Evolutionary conservation across 1,284 basidiomycete genomes (phyloP), one percentile per base, ranked within the genome.

Genomic region (Cryptococcus jaspeensis): DNA sequence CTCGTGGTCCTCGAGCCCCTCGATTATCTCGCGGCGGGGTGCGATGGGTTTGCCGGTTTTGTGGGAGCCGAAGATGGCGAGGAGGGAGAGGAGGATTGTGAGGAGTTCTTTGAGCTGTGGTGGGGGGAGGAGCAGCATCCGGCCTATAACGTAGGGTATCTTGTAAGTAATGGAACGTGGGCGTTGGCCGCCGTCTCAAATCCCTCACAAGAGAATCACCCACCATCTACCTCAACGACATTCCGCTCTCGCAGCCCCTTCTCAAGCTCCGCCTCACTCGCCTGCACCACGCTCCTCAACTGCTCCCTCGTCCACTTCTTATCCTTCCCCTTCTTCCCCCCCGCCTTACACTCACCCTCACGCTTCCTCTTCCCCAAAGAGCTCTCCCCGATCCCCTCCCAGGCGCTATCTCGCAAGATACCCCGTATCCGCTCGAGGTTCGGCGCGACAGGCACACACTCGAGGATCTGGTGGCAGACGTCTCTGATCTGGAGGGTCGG

Each of bases 161-260:
- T 11, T 32, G 36, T 22, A 5, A 20, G 37, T 44, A 16, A 44
- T 43, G 25, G 39, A 20, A 41, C 7, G n/a, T 15, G 13, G 13
- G 28, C n/a, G n/a, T n/a, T n/a, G n/a, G n/a, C n/a, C 38, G 11
- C 12, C 38, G n/a, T 39, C 11, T 18, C 18, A 51, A n/a, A n/a
- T 40, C 12, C 20, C n/a, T 22, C 35, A 36, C 46, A 54, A 22
- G 54, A 16, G 22, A 50, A 32, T 42, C 32, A 67, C 78, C 53
- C 60, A 87, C 89, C 87, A 55, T 87, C 82, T 1, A 92, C 78
- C 54, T 85, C 79, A 16, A 95, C 83, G 41, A 94, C 84, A 18
- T 85, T 85, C 85, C 75, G 63, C 58, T 78, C 78, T 72, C 48
- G 75, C 65, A 23, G 69, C 65, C 44, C 63, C 53, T n/a, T 52